Base-by-base conservation (phyloP, 179 eudicot species). In the Nepenthes alata region DNA sequence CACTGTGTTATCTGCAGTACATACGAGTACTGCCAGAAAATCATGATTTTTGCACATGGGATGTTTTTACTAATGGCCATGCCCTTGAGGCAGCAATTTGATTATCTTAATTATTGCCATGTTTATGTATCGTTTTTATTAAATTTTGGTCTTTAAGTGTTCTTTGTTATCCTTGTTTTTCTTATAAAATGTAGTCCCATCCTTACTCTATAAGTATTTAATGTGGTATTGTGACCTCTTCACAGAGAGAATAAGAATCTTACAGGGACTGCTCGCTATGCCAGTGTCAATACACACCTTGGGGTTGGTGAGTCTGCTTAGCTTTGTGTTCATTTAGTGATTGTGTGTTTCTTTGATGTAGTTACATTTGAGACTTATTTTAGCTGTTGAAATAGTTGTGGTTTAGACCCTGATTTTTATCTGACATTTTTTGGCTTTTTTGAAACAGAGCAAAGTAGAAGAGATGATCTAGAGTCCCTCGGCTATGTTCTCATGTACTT, bases 201-300 rank as follows among this genome's bases (percentile, higher is more conserved):
- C 25, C 25, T 25, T 0, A 25, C 25, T 25, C 25, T 25, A 25
- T 25, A 25, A 25, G 25, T 25, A 25, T 25, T 25, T 25, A 25
- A 25, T 25, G 25, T 25, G 25, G 25, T 25, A 25, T 25, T 57
- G 34, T 8, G 9, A 47, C 2, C 47, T 52, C 11, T 58, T 4
- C 74, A 69, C 81, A 81, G 86, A 77, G 86, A 81, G 70, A 81
- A 81, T 72, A 81, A 81, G 68, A 81, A 78, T 63, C 83, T 81
- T 13, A 81, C 83, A 3, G 86, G 86, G 41, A 81, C 86, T 66
- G 85, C 85, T 75, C 80, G 85, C 57, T 81, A 81, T 73, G 85
- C 85, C 47, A 81, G 85, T 75, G 82, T 81, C 59, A 81, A 81
- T 67, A 81, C 85, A 15, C 85, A 81, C 67, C 85, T 81, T 65